Evolutionary conservation across 1,284 basidiomycete genomes (phyloP).

Genomic region (Omphalotus olearius): DNA sequence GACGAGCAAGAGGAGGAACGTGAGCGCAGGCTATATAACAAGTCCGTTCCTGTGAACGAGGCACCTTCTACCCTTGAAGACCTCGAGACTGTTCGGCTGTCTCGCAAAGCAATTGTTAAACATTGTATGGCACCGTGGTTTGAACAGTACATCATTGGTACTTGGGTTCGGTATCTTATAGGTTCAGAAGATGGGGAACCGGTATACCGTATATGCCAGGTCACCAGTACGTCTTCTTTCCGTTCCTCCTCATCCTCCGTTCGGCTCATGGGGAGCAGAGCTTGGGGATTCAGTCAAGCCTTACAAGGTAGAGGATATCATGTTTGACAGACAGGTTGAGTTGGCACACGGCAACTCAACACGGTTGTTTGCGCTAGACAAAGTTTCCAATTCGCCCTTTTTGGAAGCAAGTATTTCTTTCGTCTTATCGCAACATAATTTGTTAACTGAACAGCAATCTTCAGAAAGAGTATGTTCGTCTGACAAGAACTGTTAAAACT

Average conservation of each 20-base stretch:
- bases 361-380: constrained; percentile 68
- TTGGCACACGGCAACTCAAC: constrained; percentile 67
- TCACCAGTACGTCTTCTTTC: constrained; percentile 51
- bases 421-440: not conserved
- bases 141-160: constrained; percentile 72
- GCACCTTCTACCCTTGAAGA: constrained; percentile 51
- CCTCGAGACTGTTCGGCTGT: constrained; percentile 54
- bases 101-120: constrained; percentile 62
- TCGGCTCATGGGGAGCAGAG: constrained; percentile 28
- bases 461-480: constrained; percentile 74
- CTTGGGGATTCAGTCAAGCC: constrained; percentile 52
- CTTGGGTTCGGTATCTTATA: constrained; percentile 78
- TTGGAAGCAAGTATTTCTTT: constrained; percentile 41
- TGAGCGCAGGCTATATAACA: constrained; percentile 45
- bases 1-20: constrained; percentile 68
- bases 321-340: constrained; percentile 59
- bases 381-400: constrained; percentile 72
- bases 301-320: constrained; percentile 70
- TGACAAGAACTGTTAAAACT: constrained; percentile 39
- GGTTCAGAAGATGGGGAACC: constrained; percentile 48
- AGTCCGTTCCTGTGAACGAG: constrained; percentile 34
- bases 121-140: constrained; percentile 71
- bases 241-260: constrained; percentile 14
- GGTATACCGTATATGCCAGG: constrained; percentile 83
- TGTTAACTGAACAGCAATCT: constrained; percentile 10